Evolutionary conservation across 495 filamentous ascomycete species (phyloP).

Genomic region (Podospora australis): DNA sequence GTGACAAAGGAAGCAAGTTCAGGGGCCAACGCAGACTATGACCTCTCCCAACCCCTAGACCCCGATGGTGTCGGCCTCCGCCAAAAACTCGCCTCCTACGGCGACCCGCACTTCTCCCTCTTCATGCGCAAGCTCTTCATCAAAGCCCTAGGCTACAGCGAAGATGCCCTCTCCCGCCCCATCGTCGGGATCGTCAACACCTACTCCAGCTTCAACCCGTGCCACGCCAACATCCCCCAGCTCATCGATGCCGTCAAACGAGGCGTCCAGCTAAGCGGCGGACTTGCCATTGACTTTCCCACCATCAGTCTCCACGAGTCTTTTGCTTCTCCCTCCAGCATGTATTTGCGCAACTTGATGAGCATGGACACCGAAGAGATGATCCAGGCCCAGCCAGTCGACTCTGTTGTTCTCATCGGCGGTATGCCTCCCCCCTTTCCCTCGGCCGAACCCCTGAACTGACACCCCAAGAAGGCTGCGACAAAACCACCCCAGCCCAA

Average conservation of each 20-base stretch:
- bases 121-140: slow-evolving; percentile 67
- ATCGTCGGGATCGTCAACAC: slow-evolving; percentile 65
- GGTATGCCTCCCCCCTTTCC: slow-evolving; percentile 31
- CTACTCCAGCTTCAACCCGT: slow-evolving; percentile 60
- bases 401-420: slow-evolving; percentile 58
- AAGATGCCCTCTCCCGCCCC: slow-evolving; percentile 58
- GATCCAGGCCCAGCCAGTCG: slow-evolving; percentile 58
- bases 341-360: slow-evolving; percentile 64
- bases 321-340: slow-evolving; percentile 60
- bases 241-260: slow-evolving; percentile 60
- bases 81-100: slow-evolving; percentile 58
- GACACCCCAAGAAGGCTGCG: slow-evolving; percentile 44
- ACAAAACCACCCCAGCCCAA: slow-evolving; percentile 64
- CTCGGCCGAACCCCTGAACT: neutral
- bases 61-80: slow-evolving; percentile 45
- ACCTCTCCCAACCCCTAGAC: slow-evolving; percentile 43
- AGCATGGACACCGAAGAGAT: slow-evolving; percentile 71
- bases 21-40: slow-evolving; percentile 39
- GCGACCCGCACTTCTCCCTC: slow-evolving; percentile 62
- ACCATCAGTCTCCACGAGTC: slow-evolving; percentile 60
- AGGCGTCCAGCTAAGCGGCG: slow-evolving; percentile 55
- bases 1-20: no score
- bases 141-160: slow-evolving; percentile 61
- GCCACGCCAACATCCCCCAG: slow-evolving; percentile 61
- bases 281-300: slow-evolving; percentile 58